These are phyloP conservation scores for Blastobotrys apis DNA, from an alignment of 1,139 yeast species.

Conservation along the genomic window DNA sequence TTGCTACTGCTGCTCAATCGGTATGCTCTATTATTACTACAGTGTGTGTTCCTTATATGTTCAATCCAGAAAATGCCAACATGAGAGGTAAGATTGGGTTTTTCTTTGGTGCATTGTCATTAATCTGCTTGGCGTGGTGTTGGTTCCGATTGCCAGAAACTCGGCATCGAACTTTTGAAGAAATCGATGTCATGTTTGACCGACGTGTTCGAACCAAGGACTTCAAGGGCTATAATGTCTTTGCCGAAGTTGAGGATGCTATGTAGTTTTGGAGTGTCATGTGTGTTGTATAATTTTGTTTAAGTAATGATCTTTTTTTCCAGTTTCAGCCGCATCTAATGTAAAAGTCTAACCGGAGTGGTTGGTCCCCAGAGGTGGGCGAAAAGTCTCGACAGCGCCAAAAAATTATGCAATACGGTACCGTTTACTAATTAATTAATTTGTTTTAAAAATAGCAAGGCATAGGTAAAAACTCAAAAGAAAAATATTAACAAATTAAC, in stretches of 20 bases:
- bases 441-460: too few relatives aligned
- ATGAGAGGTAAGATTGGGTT: conserved; percentile 59
- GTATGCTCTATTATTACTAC: conserved; percentile 42
- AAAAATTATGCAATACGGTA: too few relatives aligned
- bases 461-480: too few relatives aligned
- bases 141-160: conserved; percentile 59
- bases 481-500: too few relatives aligned
- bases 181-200: conserved; percentile 43
- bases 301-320: neutral
- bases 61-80: conserved; percentile 54
- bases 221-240: conserved; percentile 19
- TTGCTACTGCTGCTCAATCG: conserved; percentile 49
- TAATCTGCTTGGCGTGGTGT: conserved; percentile 38
- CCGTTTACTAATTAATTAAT: too few relatives aligned
- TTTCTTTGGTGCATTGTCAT: conserved; percentile 51
- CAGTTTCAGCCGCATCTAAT: too few relatives aligned
- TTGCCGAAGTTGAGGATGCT: conserved; percentile 6
- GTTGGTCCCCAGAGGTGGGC: too few relatives aligned
- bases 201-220: conserved; percentile 19
- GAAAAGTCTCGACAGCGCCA: too few relatives aligned
- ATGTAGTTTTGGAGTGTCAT: neutral
- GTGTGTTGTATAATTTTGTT: neutral
- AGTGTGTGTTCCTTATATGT: conserved; percentile 53
- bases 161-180: conserved; percentile 54
- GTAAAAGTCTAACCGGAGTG: too few relatives aligned